Base-by-base conservation (phyloP, 2,329 filamentous ascomycete genomes). In the Pseudocercospora cruenta region DNA sequence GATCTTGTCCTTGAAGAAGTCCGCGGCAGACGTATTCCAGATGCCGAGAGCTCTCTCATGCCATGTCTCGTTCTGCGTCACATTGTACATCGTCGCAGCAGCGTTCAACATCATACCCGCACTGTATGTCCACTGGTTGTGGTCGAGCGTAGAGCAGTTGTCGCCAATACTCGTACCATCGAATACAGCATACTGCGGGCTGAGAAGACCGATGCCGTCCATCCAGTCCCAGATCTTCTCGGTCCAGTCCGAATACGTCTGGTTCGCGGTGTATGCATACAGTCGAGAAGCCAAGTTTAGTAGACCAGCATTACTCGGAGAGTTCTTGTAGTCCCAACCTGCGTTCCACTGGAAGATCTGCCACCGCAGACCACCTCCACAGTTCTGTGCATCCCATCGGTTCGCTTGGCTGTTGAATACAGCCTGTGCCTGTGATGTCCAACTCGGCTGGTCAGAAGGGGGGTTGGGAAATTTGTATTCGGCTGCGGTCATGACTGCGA, bases 171-270 rank as follows among this genome's bases (percentile, higher is more conserved):
- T 79, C 36, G 80, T 79, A 63, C 82, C 82, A 63, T 84, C 82
- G 67, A 76, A 83, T 73, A 82, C 80, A 67, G 82, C 77, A 72
- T 78, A 82, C 10, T 73, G 67, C 84, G 82, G 58, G 67, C 86
- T 84, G 69, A 92, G 84, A 64, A 92, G 81, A 16, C 86, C 85
- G 6, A 88, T 78, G 1, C 78, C 77, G 12, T 68, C 58, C 57
- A 75, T 72, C 79, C 79, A 81, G 16, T 77, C 68, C 72, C 73
- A 80, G 26, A 70, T 65, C 62, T 73, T 76, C 59, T 80, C 78
- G 0, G 86, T 86, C 90, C 90, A 92, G 71, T 92, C 85, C 80
- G 82, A 66, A 70, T 91, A 92, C 0, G 86, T 90, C 66, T 76
- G 59, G 64, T 81, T 80, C 19, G 75, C 77, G 9, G 79, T 81